Percentiles rank a stretch among this genome's conserved stretches.
Conservation (phyloP, 1,139 yeast genomes). For the Taphrina confusa region DNA sequence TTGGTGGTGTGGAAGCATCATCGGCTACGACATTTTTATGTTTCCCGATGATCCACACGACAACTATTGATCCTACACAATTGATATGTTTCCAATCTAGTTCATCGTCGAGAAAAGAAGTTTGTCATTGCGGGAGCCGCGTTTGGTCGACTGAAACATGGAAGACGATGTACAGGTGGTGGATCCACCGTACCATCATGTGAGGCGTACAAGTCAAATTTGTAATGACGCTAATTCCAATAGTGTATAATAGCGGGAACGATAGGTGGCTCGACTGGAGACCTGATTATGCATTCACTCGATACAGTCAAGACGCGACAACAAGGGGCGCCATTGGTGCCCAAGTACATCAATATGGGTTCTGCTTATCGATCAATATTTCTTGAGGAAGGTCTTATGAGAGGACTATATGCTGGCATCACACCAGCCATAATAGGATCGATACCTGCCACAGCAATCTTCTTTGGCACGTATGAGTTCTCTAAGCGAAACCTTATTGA, state of each 20-base stretch:
- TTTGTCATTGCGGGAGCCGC: too few relatives aligned
- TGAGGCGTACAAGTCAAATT: neutral
- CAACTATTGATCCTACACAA: too few relatives aligned
- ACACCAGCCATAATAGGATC: constrained; percentile 88
- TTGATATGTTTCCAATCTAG: too few relatives aligned
- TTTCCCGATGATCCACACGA: too few relatives aligned
- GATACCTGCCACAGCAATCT: constrained; percentile 55
- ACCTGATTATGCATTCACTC: constrained; percentile 87
- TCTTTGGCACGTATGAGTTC: constrained; percentile 85
- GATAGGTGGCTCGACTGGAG: constrained; percentile 91
- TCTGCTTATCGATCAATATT: constrained; percentile 73
- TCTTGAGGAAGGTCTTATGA: constrained; percentile 75
- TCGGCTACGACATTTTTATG: constrained; percentile 13
- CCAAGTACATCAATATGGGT: constrained; percentile 66
- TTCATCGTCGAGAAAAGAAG: too few relatives aligned
- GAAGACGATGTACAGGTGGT: constrained; percentile 10
- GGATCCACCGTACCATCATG: constrained; percentile 14
- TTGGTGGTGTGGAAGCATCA: neutral
- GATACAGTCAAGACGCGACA: constrained; percentile 97
- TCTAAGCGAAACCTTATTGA: constrained; percentile 71
- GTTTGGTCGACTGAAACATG: too few relatives aligned
- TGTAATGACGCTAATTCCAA: neutral
- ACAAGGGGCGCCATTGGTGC: constrained; percentile 77
- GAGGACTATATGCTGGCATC: constrained; percentile 91
- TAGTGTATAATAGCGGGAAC: constrained; percentile 76